A percentile compares a stretch with the other conserved stretches of the same genome.
Evolutionary conservation across 2,329 filamentous ascomycete species (phyloP).

Genomic region (Calonectria multiphialidica): DNA sequence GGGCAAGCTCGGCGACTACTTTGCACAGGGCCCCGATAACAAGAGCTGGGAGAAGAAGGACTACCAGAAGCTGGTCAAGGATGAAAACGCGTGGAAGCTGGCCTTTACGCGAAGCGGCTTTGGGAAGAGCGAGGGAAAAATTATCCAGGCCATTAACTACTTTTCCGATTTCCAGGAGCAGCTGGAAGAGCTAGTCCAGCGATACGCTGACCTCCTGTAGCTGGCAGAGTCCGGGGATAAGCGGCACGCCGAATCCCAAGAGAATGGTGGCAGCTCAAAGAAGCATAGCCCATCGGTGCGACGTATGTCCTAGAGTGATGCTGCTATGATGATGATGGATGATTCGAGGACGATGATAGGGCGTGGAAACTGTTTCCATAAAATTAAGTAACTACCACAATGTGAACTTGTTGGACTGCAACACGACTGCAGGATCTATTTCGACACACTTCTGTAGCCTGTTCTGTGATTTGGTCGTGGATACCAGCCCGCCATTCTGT

Average conservation of each 20-base stretch:
- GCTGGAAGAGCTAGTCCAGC: conserved; percentile 56
- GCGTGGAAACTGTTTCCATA: too few relatives aligned
- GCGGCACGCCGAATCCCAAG: background rate
- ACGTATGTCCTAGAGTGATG: background rate
- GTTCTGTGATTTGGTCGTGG: background rate
- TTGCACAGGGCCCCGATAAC: conserved; percentile 45
- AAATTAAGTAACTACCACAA: background rate
- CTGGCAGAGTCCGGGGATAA: background rate
- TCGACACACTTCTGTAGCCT: background rate
- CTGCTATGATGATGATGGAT: background rate
- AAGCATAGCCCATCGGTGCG: background rate
- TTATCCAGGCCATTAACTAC: conserved; percentile 67
- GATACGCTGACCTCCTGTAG: conserved; percentile 28
- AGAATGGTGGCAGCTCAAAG: background rate
- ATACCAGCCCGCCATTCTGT: background rate
- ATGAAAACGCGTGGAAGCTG: conserved; percentile 62
- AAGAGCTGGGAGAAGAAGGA: conserved; percentile 40
- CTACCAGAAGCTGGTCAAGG: conserved; percentile 42
- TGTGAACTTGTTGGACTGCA: background rate
- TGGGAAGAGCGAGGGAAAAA: conserved; percentile 63
- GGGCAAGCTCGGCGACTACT: conserved; percentile 46
- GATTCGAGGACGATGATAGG: background rate
- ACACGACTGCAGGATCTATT: background rate
- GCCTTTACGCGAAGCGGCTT: conserved; percentile 62
- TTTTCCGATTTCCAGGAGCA: conserved; percentile 68